Evolutionary conservation across 2,329 filamentous ascomycete species (phyloP).

Genomic region (Metarhizium humberi): DNA sequence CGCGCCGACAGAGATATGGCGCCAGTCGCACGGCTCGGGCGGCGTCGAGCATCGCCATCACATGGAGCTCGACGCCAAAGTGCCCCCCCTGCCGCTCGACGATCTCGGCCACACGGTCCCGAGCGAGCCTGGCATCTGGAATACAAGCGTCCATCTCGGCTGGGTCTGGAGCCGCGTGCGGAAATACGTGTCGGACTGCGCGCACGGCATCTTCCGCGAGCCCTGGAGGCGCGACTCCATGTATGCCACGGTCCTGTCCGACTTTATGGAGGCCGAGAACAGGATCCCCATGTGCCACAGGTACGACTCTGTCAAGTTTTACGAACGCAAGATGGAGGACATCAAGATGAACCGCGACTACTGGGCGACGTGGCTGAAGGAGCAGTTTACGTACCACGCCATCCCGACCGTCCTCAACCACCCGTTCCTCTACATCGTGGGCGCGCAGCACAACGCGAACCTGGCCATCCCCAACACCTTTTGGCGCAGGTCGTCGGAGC

Average conservation of each 20-base stretch:
- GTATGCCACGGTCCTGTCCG: conserved; percentile 39
- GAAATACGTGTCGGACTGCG: conserved; percentile 38
- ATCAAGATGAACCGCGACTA: conserved; percentile 34
- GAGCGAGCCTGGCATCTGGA: conserved; percentile 39
- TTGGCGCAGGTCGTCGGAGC: conserved; percentile 41
- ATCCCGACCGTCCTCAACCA: conserved; percentile 43
- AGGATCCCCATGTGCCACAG: conserved; percentile 39
- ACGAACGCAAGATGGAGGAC: conserved; percentile 37
- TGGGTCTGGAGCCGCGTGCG: conserved; percentile 41
- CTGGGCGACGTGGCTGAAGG: conserved; percentile 42
- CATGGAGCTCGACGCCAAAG: conserved; percentile 20
- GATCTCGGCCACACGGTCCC: conserved; percentile 30
- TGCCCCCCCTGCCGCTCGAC: conserved; percentile 33
- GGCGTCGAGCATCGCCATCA: conserved; percentile 9
- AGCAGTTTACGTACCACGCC: conserved; percentile 43
- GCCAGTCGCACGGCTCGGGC: conserved; percentile 22
- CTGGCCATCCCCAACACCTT: conserved; percentile 44
- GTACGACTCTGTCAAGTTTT: conserved; percentile 43
- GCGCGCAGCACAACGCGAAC: conserved; percentile 41
- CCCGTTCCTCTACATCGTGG: conserved; percentile 43
- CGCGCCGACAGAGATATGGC: conserved; percentile 30
- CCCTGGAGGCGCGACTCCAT: conserved; percentile 43
- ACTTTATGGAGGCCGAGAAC: conserved; percentile 42
- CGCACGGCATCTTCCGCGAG: conserved; percentile 35
- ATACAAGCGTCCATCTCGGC: conserved; percentile 35